Base-by-base conservation (phyloP, 176 grass and related monocot species). In the Carex pumila region DNA sequence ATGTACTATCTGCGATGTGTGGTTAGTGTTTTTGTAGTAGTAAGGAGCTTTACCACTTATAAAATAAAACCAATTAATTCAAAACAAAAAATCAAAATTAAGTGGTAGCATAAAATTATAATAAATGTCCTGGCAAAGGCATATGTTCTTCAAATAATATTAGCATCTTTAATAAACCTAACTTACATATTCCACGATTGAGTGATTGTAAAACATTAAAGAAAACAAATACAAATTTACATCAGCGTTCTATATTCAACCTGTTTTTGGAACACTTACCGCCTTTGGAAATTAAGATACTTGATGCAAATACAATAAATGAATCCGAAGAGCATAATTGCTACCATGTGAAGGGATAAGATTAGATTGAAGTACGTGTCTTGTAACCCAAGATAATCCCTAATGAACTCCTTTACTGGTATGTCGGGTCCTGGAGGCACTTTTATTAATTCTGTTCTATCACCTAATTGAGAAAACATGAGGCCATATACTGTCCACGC, bases 201-300 rank as follows among this genome's bases (percentile, higher is more conserved):
- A 54, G 22, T 29, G 11, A 31, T 30, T 55, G 47, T 53, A 25
- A 15, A 53, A 3, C 12, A 29, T 5, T 55, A 54, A 15, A 31
- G 3, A 50, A 50, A 25, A 25, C 3, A 50, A 31, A 75, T 15
- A 31, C 21, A 75, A 75, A 55, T 76, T 30, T 76, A 76, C 22
- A 76, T 34, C 71, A 29, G 49, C 13, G 3, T 76, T 31, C 22
- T 31, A 76, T 54, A 2, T 61, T 56, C 3, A 58, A n/a, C 4
- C 50, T n/a, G 14, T n/a, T n/a, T 61, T 62, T 18, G 14, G 6
- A 62, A 22, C 31, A 19, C 25, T 60, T 82, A 91, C 22, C 90
- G 86, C 59, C 10, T 91, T 77, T 91, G 90, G 57, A 89, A 91
- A 83, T 89, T 86, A 12, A 89, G 87, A 60, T 91, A 49, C 73